Evolutionary conservation across 306 rosid genomes (phyloP).

Genomic region (Purshia tridentata): DNA sequence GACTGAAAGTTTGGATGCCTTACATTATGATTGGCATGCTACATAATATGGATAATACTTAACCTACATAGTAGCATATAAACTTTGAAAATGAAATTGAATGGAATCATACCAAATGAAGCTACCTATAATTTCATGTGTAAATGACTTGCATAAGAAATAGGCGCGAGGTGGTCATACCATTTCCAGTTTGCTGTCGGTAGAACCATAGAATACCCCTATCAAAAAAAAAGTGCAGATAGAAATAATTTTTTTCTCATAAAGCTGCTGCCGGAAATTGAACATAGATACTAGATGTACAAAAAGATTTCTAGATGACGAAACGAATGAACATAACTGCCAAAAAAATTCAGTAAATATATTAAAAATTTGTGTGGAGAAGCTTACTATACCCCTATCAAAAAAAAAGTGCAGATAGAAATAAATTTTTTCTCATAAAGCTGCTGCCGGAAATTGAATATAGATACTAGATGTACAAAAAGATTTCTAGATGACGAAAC

Average conservation of each 20-base stretch:
- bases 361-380: too few relatives aligned
- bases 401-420: slow-evolving; percentile 11
- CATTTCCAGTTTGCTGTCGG: slow-evolving; percentile 55
- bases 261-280: not conserved
- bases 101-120: not conserved
- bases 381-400: slow-evolving; percentile 61
- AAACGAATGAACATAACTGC: not conserved
- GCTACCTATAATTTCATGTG: not conserved
- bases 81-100: not conserved
- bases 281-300: not conserved
- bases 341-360: not conserved
- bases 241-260: not conserved
- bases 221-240: slow-evolving; percentile 24
- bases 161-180: slow-evolving; percentile 31
- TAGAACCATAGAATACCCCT: slow-evolving; percentile 58
- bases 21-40: not conserved
- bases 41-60: not conserved
- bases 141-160: slow-evolving; percentile 6
- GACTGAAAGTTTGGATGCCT: not conserved
- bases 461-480: not conserved
- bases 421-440: not conserved
- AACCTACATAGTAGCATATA: not conserved
- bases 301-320: not conserved
- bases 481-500: not conserved
- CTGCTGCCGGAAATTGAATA: slow-evolving; percentile 7